Evolutionary conservation across 2,329 filamentous ascomycete genomes (phyloP), one percentile per base, ranked within the genome.

Genomic region (Pseudocercospora fuligena): DNA sequence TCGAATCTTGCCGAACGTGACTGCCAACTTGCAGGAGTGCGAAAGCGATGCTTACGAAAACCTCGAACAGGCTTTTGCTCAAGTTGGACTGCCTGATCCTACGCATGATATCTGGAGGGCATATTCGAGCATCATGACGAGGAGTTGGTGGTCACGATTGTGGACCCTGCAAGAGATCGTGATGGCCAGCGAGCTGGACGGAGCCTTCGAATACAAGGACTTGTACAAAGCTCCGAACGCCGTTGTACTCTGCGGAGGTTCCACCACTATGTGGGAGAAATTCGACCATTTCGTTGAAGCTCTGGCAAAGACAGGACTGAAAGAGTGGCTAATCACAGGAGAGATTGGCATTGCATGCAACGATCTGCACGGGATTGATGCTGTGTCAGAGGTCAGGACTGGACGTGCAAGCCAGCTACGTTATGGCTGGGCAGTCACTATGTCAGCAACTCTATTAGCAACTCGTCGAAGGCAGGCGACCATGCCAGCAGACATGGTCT

Each of bases 311-410:
- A 25, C 33, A 11, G 57, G 57, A 25, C 57, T 60, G 7, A 23
- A 25, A 23, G 23, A 36, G 5, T 60, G 57, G 57, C 31, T 60
- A 23, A 25, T 60, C 36, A 60, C 57, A 11, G 57, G 57, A 12
- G 31, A 60, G 36, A 1, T 43, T 27, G 57, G 43, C 9, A n/a
- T 46, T 46, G 31, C 23, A 5, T 60, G 57, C 31, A 36, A 60
- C 43, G 31, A 60, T 60, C 57, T 60, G 8, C 57, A 60, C 57
- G 57, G 57, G 12, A 36, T 60, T 25, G 57, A 60, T 46, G 57
- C 57, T 36, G 43, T 60, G 14, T n/a, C 57, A 6, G 57, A 60
- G 21, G 57, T 60, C 14, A 31, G 57, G 9, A 60, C 57, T 16
- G 57, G 57, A 9, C 36, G 57, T 16, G 57, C 23, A 46, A 60